Evolutionary conservation across 2,329 filamentous ascomycete species (phyloP).

Genomic region (Beauveria pseudobassiana): DNA sequence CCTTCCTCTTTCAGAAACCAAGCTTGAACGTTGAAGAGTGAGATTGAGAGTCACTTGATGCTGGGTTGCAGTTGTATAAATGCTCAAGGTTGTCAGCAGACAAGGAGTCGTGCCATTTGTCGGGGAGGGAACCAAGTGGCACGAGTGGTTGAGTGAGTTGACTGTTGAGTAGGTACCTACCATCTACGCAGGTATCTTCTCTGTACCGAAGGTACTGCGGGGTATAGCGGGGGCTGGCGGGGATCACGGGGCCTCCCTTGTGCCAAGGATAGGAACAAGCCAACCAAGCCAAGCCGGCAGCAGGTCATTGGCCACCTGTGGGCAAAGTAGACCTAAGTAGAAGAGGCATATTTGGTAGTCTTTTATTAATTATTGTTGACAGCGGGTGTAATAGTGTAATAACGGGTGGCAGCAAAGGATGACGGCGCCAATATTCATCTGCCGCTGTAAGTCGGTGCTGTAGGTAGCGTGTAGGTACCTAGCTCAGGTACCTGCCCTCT

Average conservation of each 20-base stretch:
- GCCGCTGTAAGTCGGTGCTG: no score
- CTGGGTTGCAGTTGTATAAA: constrained; percentile 6
- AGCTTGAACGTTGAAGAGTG: neutral
- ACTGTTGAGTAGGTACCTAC: neutral
- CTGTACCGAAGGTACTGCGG: neutral
- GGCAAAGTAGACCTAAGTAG: no score
- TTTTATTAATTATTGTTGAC: no score
- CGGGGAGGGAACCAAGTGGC: neutral
- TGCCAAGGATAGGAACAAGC: neutral
- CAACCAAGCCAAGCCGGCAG: no score
- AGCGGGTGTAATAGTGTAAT: no score
- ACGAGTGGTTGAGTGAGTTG: neutral
- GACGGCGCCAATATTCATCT: no score
- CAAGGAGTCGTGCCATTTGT: neutral
- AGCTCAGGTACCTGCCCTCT: neutral
- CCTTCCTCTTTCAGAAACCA: neutral
- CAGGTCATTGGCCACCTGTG: no score
- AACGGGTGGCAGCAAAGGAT: no score
- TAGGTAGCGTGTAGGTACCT: neutral
- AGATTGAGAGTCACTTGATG: constrained; percentile 9
- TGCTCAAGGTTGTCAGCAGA: constrained; percentile 7
- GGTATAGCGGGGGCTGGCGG: neutral
- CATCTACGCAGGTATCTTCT: no score
- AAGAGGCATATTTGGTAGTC: no score
- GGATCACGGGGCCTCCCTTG: neutral